Evolutionary conservation across 1,139 yeast genomes (phyloP).

Genomic region (Hansenula anomala): DNA sequence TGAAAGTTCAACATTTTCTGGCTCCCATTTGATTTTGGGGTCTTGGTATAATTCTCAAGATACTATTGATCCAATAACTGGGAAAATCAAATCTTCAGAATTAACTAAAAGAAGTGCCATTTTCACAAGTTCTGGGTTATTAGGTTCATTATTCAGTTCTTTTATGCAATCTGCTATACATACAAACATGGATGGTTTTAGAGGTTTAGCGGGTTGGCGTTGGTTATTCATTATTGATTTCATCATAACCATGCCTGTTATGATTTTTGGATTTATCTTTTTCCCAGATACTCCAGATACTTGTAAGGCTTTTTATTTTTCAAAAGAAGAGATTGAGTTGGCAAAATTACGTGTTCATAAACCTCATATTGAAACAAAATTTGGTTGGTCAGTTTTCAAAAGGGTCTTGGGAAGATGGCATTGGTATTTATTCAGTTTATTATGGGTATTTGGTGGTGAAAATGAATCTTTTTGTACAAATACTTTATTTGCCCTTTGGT

Average conservation of each 20-base stretch:
- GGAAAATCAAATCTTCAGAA: conserved; percentile 25
- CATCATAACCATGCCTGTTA: conserved; percentile 48
- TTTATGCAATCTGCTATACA: conserved; percentile 58
- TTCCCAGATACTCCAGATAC: conserved; percentile 58
- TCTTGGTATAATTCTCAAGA: conserved; percentile 41
- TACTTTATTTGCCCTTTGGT: conserved; percentile 49
- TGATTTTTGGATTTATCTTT: conserved; percentile 46
- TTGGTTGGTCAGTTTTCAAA: conserved; percentile 39
- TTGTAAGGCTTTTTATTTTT: conserved; percentile 35
- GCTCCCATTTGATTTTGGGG: conserved; percentile 49
- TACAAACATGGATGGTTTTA: conserved; percentile 38
- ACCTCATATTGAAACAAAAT: conserved; percentile 32
- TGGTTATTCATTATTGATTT: conserved; percentile 67
- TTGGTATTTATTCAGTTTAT: conserved; percentile 50
- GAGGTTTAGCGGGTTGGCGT: conserved; percentile 58
- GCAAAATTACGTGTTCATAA: conserved; percentile 34
- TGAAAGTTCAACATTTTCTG: conserved; percentile 51
- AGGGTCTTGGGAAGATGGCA: conserved; percentile 54
- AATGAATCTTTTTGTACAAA: conserved; percentile 51
- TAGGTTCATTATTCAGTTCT: conserved; percentile 52
- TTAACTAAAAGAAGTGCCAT: conserved; percentile 45
- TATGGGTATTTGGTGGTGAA: conserved; percentile 60
- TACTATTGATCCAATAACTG: conserved; percentile 17
- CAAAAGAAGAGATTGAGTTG: conserved; percentile 32
- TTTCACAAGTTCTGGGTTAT: conserved; percentile 47